These are phyloP conservation scores for Stephania japonica DNA, from an alignment of 164 flowering plant species.

Conservation along the genomic window DNA sequence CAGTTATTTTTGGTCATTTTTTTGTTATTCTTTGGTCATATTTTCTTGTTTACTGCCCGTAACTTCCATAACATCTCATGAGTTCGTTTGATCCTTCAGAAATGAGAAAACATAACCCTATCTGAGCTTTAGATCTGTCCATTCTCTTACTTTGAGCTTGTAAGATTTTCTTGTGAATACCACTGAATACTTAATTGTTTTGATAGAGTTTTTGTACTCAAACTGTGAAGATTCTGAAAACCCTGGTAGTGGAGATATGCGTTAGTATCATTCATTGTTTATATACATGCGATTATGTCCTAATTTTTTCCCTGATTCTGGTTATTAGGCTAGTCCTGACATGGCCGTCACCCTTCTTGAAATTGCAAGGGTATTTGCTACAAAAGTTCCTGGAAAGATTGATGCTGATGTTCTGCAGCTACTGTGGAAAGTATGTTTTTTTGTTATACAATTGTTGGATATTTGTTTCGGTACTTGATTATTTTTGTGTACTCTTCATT, in stretches of 20 bases:
- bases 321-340: constrained; percentile 87
- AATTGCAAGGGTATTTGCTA: constrained; percentile 95
- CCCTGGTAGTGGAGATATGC: background rate
- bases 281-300: background rate
- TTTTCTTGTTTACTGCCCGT: background rate
- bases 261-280: background rate
- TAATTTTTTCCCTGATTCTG: constrained; percentile 7
- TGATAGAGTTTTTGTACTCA: background rate
- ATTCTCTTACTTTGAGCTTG: background rate
- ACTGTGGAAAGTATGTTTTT: constrained; percentile 79
- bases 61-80: background rate
- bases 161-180: background rate
- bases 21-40: no score
- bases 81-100: no score
- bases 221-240: background rate
- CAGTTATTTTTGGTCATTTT: background rate
- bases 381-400: constrained; percentile 98
- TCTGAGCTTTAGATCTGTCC: background rate
- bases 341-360: constrained; percentile 99
- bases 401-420: constrained; percentile 97
- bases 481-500: background rate
- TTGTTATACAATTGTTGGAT: background rate
- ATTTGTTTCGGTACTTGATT: no score
- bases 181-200: background rate
- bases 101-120: no score